These are phyloP conservation scores for Camelina laxa DNA, from an alignment of 345 rosid genomes.

Conservation along the genomic window DNA sequence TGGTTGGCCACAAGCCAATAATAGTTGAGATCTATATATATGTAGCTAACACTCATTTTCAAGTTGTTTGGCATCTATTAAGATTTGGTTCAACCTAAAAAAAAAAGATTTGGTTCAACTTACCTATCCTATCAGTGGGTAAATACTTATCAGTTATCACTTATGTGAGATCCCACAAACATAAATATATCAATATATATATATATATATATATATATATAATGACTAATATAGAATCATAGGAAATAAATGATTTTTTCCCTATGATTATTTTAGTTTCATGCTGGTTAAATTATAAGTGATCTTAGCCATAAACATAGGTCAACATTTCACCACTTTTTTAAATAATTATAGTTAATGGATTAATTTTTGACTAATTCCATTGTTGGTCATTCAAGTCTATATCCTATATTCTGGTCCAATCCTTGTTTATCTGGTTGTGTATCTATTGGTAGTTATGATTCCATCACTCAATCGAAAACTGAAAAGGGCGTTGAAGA, in stretches of 20 bases:
- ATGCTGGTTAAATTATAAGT: background rate
- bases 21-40: conserved; percentile 11
- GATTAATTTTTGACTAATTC: background rate
- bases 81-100: background rate
- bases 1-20: conserved; percentile 29
- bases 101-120: background rate
- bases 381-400: background rate
- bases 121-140: conserved; percentile 24
- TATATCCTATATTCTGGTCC: no score
- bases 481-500: no score
- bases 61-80: conserved; percentile 33
- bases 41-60: conserved; percentile 10
- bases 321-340: background rate
- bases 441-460: no score
- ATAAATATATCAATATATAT: background rate
- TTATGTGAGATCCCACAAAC: background rate
- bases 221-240: background rate
- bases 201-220: no score
- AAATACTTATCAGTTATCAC: background rate
- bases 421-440: no score
- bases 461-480: no score
- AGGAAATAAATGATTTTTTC: background rate
- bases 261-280: background rate
- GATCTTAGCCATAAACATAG: background rate
- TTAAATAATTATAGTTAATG: background rate